Conservation (phyloP, 192 early-diverging fungal species). For the Mortierella alpina region DNA sequence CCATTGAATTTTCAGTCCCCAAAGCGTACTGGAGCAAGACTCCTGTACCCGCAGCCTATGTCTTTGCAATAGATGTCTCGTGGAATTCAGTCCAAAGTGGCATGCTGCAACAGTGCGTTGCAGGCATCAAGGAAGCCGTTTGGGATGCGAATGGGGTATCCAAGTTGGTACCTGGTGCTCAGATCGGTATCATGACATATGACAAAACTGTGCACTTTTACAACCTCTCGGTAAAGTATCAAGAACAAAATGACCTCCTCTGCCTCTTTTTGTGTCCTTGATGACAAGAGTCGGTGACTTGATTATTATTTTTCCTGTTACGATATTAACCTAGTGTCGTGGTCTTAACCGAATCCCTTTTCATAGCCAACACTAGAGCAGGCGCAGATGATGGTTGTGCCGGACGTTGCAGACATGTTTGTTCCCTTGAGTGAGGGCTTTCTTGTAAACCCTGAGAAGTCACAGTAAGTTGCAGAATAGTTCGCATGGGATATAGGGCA, state of each 20-base stretch:
- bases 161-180: slow-evolving; percentile 64
- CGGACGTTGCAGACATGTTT: slow-evolving; percentile 93
- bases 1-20: slow-evolving; percentile 90
- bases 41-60: slow-evolving; percentile 76
- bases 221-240: slow-evolving; percentile 77
- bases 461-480: slow-evolving; percentile 57
- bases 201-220: slow-evolving; percentile 95
- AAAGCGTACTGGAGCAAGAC: slow-evolving; percentile 80
- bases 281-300: neutral
- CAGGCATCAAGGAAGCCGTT: slow-evolving; percentile 75
- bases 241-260: no score
- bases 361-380: slow-evolving; percentile 80
- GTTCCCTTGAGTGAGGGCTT: slow-evolving; percentile 93
- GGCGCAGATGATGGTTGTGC: slow-evolving; percentile 94
- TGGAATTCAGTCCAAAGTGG: slow-evolving; percentile 89
- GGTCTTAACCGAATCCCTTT: neutral
- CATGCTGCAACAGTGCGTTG: slow-evolving; percentile 75
- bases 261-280: neutral
- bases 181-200: slow-evolving; percentile 92
- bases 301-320: neutral
- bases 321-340: neutral
- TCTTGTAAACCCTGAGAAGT: slow-evolving; percentile 87
- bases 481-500: neutral
- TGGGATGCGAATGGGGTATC: slow-evolving; percentile 61
- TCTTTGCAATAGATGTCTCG: slow-evolving; percentile 97